Evolutionary conservation across 805 yeast species (phyloP).

Genomic region (Pichia eremophila): DNA sequence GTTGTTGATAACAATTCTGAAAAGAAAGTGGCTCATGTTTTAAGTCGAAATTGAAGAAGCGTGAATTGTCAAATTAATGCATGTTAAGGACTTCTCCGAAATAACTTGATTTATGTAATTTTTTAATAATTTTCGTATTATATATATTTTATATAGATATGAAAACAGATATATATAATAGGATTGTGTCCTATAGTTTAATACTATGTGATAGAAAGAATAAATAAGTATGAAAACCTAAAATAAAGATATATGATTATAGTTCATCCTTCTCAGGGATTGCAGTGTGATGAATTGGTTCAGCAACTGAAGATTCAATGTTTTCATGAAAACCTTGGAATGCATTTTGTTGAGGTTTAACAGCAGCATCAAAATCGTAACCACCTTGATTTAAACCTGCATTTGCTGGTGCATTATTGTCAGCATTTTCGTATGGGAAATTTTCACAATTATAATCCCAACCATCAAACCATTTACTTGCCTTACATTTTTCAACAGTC

Average conservation of each 20-base stretch:
- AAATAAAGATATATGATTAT: not conserved
- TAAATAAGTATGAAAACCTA: not conserved
- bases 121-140: too few relatives aligned
- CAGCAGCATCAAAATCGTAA: slow-evolving; percentile 14
- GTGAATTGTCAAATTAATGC: too few relatives aligned
- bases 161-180: too few relatives aligned
- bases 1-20: too few relatives aligned
- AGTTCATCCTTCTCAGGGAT: slow-evolving; percentile 5
- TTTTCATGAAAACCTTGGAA: not conserved
- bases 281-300: not conserved
- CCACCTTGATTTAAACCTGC: slow-evolving; percentile 7
- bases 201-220: not conserved
- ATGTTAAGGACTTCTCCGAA: too few relatives aligned
- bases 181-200: too few relatives aligned
- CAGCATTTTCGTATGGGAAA: slow-evolving; percentile 29
- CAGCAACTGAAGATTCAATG: not conserved
- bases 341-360: slow-evolving; percentile 6
- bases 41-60: too few relatives aligned
- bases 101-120: too few relatives aligned
- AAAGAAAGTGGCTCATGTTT: too few relatives aligned
- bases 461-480: slow-evolving; percentile 44
- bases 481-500: slow-evolving; percentile 60
- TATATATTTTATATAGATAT: too few relatives aligned
- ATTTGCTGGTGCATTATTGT: slow-evolving; percentile 3
- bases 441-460: slow-evolving; percentile 88